Evolutionary conservation across 2,329 filamentous ascomycete genomes (phyloP), one percentile per base, ranked within the genome.

Genomic region (Pseudogymnoascus sp.): DNA sequence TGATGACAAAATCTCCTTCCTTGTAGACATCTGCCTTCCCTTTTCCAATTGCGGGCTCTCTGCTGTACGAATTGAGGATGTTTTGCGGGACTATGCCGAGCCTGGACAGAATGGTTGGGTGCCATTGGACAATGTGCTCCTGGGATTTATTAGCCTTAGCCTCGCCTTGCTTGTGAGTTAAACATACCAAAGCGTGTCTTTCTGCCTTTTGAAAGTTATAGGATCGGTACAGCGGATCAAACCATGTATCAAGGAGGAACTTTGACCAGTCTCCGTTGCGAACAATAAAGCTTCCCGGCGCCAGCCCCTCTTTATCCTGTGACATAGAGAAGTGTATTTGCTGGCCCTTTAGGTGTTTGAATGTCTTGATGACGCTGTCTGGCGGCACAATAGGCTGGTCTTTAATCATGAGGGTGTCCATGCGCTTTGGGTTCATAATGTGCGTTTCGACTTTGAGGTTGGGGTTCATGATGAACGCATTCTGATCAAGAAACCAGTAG

Each of bases 131-230:
- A 67, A 93, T 88, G 71, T 94, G 90, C 75, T 93, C 89, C 89
- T 92, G 64, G 10, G 26, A 61, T 33, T 50, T 62, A 62, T 13
- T 37, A 44, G 63, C 11, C 17, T 37, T 61, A 7, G 13, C 17
- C 31, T 47, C 36, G 57, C 59, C 24, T 37, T 40, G 36, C 24
- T 33, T 29, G 37, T 17, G 41, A 57, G 39, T 35, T 15, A 36
- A 15, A 73, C 85, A 72, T 79, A 92, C 94, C 78, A 99, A 75
- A 59, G 93, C 92, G 77, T 99, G 93, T 24, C 81, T 84, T 74
- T 99, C 94, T 0, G 91, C 92, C 73, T 95, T 97, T 71, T 95
- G 90, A 71, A 99, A 99, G 72, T 96, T 96, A 77, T 99, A 99
- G 67, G 82, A 89, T 65, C 93, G 83, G 75, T 96, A 99, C 44